Evolutionary conservation across 371 early-diverging fungal species (phyloP), one percentile per base, ranked within the genome.

Genomic region (Lichtheimia ramosa): DNA sequence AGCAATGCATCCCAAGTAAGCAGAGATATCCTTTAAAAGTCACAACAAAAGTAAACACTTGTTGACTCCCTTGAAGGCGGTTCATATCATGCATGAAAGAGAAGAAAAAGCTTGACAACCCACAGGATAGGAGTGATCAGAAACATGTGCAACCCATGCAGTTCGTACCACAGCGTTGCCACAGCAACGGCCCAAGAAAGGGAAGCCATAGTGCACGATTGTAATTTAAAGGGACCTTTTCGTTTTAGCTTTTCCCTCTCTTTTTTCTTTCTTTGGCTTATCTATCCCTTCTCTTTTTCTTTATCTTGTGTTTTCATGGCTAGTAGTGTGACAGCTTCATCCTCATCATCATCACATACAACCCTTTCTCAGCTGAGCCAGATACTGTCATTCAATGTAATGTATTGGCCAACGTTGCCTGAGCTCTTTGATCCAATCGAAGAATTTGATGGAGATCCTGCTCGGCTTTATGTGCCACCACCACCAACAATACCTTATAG

Each of bases 341-440:
- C 46, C n/a, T 46, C 46, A 46, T 18, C 46, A 46, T 21, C 46
- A 18, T n/a, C 46, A 46, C 46, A 46, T 46, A n/a, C 21, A 18
- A 46, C 46, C 7, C 46, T 46, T 16, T 46, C 46, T n/a, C 46
- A 46, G 18, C 46, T 46, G 46, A 46, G 46, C 16, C 46, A 46
- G 15, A 46, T 46, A 5, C 46, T 46, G 2, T 46, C 46, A 12
- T 21, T 18, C 10, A 46, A 46, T 10, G 46, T 21, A 16, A 5
- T 46, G n/a, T 46, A 18, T 21, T 46, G 46, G 46, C 12, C 46
- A 5, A n/a, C 7, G 5, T 46, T 21, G 18, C 46, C 46, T 21
- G 46, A 46, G 46, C 46, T 46, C 46, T 46, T 46, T 46, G 46
- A 46, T 46, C 46, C 46, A 14, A 21, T 46, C 21, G 46, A 46